Evolutionary conservation across 371 early-diverging fungal species (phyloP).

Genomic region (Zopfochytrium polystomum): DNA sequence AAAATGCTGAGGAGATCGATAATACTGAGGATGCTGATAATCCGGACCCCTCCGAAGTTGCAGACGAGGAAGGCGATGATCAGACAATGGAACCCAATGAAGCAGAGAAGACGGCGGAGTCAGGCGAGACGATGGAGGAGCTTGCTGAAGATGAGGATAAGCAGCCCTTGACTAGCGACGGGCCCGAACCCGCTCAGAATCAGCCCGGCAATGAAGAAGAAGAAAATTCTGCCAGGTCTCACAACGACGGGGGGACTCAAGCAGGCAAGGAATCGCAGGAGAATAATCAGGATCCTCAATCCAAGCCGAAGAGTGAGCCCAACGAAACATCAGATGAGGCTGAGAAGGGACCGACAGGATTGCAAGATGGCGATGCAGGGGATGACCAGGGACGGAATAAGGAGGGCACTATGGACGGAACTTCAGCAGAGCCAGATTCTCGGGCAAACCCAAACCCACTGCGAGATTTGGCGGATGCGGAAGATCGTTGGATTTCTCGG

Average conservation of each 20-base stretch:
- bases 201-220: background rate
- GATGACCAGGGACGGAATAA: no score
- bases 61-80: conserved; percentile 15
- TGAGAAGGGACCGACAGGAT: no score
- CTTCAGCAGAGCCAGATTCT: no score
- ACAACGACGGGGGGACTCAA: background rate
- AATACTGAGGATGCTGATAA: background rate
- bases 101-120: no score
- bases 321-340: background rate
- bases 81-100: no score
- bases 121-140: no score
- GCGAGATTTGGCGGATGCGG: background rate
- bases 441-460: background rate
- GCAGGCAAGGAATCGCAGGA: background rate
- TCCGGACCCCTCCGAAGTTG: background rate
- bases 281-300: background rate
- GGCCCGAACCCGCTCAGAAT: no score
- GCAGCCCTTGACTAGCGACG: no score
- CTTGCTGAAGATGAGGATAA: no score
- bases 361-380: no score
- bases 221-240: background rate
- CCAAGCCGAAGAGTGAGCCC: background rate
- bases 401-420: no score
- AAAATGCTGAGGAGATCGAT: conserved; percentile 10
- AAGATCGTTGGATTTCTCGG: background rate